Base-by-base conservation (phyloP, 495 filamentous ascomycete species). In the Barbatosphaeria neglecta region DNA sequence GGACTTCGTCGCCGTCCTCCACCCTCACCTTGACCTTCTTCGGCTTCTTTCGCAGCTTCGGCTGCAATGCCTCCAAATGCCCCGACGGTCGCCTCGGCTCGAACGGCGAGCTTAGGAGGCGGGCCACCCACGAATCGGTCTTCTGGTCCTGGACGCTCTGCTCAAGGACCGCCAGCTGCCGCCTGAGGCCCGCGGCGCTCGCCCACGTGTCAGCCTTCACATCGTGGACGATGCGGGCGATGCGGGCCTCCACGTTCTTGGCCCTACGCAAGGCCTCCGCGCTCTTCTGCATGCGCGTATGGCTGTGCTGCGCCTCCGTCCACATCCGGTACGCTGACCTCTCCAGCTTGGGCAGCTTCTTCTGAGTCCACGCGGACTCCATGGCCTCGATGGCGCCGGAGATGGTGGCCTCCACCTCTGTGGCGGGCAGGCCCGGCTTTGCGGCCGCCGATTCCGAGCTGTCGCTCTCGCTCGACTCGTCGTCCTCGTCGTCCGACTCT, bases 241-340 rank as follows among this genome's bases (percentile, higher is more conserved):
- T 58, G 8, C 81, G 79, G 3, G 45, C 25, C 13, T 73, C 57
- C 15, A 80, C 56, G 22, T 53, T 35, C 2, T 61, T 35, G 5
- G 50, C 20, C 1, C 42, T 28, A 4, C 20, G 33, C 27, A 46
- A 53, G 17, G 49, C 48, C 11, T 37, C 46, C 18, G 47, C 42
- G 35, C 67, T 60, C 4, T 55, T 47, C 2, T 6, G 35, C 27
- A 53, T 53, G 0, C 63, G 49, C 9, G 43, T 38, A 9, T 54
- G 56, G n/a, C 53, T 25, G 4, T 48, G 49, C 28, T 63, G 64
- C 22, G 66, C 63, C 13, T 64, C 66, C 15, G 62, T 65, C 86
- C 89, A 94, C 13, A 82, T 49, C n/a, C 51, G 61, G 50, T 72
- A 76, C 0, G 83, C 82, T 41, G 70, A 75, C 11, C 45, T 50